Evolutionary conservation across 192 early-diverging fungal species (phyloP).

Genomic region (Coemansia reversa): DNA sequence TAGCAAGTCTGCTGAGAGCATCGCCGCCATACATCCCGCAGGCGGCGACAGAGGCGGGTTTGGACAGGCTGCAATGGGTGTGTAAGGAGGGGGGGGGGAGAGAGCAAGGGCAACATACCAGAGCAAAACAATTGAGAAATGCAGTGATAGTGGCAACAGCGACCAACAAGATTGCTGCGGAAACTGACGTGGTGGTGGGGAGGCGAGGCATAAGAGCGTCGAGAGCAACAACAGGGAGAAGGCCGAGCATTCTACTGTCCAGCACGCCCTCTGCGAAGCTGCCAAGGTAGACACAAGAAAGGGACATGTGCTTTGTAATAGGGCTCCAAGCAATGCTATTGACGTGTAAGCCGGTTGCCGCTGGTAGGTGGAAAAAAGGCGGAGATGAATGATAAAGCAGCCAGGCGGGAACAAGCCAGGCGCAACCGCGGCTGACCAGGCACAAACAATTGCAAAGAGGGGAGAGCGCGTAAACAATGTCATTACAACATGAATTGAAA

Average conservation of each 20-base stretch:
- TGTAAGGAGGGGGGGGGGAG: not conserved
- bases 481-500: not conserved
- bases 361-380: not conserved
- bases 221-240: not conserved
- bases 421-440: conserved; percentile 6
- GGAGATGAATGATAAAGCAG: not conserved
- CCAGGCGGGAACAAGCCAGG: not conserved
- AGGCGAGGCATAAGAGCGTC: not conserved
- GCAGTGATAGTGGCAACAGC: not conserved
- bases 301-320: conserved; percentile 10
- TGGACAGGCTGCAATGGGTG: not conserved
- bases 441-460: conserved; percentile 11
- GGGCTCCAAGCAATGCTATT: not conserved
- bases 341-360: not conserved
- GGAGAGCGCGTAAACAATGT: conserved; percentile 9
- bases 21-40: conserved; percentile 8
- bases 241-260: conserved; percentile 8
- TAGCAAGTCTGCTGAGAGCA: conserved; percentile 19
- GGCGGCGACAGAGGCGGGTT: not conserved
- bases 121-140: conserved; percentile 8
- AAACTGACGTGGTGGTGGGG: not conserved
- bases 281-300: conserved; percentile 1
- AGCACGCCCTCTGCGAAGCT: not conserved
- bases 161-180: conserved; percentile 8
- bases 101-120: not conserved